Evolutionary conservation across 164 flowering plant species (phyloP).

Genomic region (Tinospora cordifolia): DNA sequence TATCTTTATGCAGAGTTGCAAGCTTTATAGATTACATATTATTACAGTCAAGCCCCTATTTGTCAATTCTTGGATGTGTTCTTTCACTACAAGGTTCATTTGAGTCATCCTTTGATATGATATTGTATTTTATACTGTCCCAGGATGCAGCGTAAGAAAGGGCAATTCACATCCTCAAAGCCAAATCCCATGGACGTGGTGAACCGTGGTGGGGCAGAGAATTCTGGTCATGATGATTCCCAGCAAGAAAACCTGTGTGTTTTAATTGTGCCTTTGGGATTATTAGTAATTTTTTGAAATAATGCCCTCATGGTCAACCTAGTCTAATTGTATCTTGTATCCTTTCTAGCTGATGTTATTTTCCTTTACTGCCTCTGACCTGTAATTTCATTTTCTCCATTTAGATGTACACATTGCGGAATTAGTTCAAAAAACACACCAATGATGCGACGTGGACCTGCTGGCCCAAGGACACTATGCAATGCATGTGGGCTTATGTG

Average conservation of each 20-base stretch:
- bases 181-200: conserved; percentile 32
- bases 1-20: background rate
- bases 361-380: background rate
- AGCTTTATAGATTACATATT: background rate
- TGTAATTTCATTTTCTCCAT: conserved; percentile 6
- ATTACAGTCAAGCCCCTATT: background rate
- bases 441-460: conserved; percentile 78
- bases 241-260: conserved; percentile 48
- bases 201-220: conserved; percentile 27
- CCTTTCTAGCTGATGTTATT: background rate
- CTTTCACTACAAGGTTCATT: background rate
- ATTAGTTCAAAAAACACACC: conserved; percentile 58
- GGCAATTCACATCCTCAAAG: conserved; percentile 61
- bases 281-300: background rate
- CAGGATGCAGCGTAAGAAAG: conserved; percentile 74
- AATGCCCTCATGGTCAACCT: background rate
- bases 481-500: conserved; percentile 83
- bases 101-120: background rate
- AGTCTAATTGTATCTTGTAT: background rate
- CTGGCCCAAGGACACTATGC: conserved; percentile 64
- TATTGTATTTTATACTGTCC: conserved; percentile 1
- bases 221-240: conserved; percentile 34
- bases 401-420: conserved; percentile 61
- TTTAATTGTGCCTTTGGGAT: background rate
- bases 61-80: background rate